phyloP scores from a whole-genome alignment of 129 eudicot genomes.

The Heracleum sosnowskyi region DNA sequence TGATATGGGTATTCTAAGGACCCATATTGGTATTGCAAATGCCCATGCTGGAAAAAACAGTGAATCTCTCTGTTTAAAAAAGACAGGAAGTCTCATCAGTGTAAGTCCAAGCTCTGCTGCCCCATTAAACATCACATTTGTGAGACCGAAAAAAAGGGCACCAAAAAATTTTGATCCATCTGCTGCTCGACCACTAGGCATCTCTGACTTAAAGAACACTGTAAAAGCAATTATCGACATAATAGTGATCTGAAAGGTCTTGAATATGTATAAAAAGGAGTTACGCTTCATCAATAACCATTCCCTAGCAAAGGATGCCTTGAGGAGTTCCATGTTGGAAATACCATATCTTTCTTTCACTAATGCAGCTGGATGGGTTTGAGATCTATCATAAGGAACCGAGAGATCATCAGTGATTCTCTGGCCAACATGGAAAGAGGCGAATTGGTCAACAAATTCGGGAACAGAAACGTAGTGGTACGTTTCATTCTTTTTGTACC shows the following conservation, averaged over 20 bases:
- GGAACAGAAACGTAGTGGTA: conserved; percentile 34
- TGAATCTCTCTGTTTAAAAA: conserved; percentile 52
- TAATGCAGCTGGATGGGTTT: conserved; percentile 47
- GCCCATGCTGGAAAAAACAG: conserved; percentile 67
- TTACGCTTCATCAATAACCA: conserved; percentile 53
- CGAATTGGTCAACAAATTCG: conserved; percentile 29
- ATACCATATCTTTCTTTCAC: conserved; percentile 54
- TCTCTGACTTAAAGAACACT: conserved; percentile 47
- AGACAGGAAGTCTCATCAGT: conserved; percentile 45
- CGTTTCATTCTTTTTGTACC: conserved; percentile 36
- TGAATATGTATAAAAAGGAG: conserved; percentile 50
- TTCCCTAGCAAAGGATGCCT: conserved; percentile 53
- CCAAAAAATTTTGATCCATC: conserved; percentile 51
- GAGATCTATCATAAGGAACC: conserved; percentile 35
- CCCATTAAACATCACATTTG: conserved; percentile 62
- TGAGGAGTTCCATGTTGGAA: conserved; percentile 44
- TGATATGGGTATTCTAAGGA: conserved; percentile 51
- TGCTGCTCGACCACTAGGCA: conserved; percentile 29
- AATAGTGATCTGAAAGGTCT: conserved; percentile 46
- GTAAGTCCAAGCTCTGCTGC: conserved; percentile 50
- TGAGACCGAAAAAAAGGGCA: conserved; percentile 50
- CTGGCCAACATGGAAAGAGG: conserved; percentile 30
- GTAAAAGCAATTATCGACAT: conserved; percentile 47
- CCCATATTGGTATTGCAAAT: conserved; percentile 46
- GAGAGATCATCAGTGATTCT: conserved; percentile 20